Evolutionary conservation across 306 rosid species (phyloP).

Genomic region (Canavalia ensiformis): DNA sequence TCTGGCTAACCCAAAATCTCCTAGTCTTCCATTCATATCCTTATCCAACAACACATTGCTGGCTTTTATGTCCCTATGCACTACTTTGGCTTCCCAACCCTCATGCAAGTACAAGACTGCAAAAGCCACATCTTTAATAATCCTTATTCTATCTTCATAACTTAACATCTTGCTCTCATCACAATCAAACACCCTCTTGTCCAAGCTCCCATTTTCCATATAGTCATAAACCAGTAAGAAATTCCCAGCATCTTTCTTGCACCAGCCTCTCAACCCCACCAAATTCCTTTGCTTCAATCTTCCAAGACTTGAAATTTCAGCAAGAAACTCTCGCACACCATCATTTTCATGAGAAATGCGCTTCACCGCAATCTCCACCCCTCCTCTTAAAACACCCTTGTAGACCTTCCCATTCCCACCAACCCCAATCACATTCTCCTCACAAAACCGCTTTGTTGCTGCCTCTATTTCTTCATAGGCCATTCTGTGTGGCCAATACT

Average conservation of each 20-base stretch:
- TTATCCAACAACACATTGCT: conserved; percentile 86
- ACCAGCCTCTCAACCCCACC: conserved; percentile 88
- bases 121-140: conserved; percentile 77
- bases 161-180: conserved; percentile 60
- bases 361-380: conserved; percentile 78
- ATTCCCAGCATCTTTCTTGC: conserved; percentile 70
- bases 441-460: conserved; percentile 68
- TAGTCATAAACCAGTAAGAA: conserved; percentile 81
- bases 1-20: conserved; percentile 87
- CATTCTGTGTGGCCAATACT: conserved; percentile 92
- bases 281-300: conserved; percentile 80
- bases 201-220: conserved; percentile 92
- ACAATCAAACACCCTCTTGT: conserved; percentile 68
- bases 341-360: conserved; percentile 74
- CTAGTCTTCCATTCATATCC: conserved; percentile 81
- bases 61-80: conserved; percentile 92
- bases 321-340: conserved; percentile 80
- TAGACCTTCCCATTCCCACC: conserved; percentile 92
- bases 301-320: conserved; percentile 88
- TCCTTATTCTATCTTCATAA: conserved; percentile 63
- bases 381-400: conserved; percentile 70
- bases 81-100: conserved; percentile 83
- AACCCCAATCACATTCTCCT: conserved; percentile 79
- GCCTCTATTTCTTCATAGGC: conserved; percentile 66
- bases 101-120: conserved; percentile 86